phyloP scores from a whole-genome alignment of 331 rosid species.

The Telfairia occidentalis region DNA sequence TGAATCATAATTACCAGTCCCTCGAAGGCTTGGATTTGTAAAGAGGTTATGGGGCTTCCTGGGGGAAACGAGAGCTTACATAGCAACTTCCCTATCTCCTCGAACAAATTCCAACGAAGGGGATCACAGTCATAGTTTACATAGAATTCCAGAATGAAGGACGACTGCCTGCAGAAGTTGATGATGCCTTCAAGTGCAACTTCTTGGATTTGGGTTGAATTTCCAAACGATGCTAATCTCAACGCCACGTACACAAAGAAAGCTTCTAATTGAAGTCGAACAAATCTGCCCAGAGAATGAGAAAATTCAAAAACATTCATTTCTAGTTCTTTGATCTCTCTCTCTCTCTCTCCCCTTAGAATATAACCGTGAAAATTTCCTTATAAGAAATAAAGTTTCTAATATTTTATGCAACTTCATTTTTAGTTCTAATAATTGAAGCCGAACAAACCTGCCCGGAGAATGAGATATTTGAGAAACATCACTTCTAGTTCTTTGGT shows the following conservation, averaged over 20 bases:
- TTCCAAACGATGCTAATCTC: slow-evolving; percentile 42
- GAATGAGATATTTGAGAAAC: too few relatives aligned
- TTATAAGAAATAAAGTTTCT: too few relatives aligned
- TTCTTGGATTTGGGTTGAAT: slow-evolving; percentile 61
- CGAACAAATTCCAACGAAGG: slow-evolving; percentile 44
- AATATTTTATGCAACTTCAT: too few relatives aligned
- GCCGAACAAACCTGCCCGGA: too few relatives aligned
- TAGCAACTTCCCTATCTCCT: slow-evolving; percentile 62
- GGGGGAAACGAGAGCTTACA: slow-evolving; percentile 70
- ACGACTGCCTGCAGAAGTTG: slow-evolving; percentile 73
- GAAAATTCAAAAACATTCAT: neutral
- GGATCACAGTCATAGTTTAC: slow-evolving; percentile 83
- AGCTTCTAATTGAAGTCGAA: slow-evolving; percentile 70
- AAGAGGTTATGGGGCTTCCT: slow-evolving; percentile 32
- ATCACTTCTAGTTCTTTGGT: too few relatives aligned
- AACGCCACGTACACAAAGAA: slow-evolving; percentile 56
- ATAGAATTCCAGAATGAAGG: slow-evolving; percentile 48
- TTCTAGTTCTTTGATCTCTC: neutral
- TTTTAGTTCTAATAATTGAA: too few relatives aligned
- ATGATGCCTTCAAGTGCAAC: slow-evolving; percentile 79
- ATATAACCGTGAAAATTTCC: too few relatives aligned
- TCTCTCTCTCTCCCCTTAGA: neutral
- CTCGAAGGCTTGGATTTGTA: slow-evolving; percentile 77
- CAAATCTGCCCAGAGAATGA: slow-evolving; percentile 27
- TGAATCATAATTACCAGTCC: slow-evolving; percentile 59